Percentiles rank a stretch among this genome's conserved stretches.
Evolutionary conservation across 2,329 filamentous ascomycete genomes (phyloP).

Genomic region (Alternaria sp.): DNA sequence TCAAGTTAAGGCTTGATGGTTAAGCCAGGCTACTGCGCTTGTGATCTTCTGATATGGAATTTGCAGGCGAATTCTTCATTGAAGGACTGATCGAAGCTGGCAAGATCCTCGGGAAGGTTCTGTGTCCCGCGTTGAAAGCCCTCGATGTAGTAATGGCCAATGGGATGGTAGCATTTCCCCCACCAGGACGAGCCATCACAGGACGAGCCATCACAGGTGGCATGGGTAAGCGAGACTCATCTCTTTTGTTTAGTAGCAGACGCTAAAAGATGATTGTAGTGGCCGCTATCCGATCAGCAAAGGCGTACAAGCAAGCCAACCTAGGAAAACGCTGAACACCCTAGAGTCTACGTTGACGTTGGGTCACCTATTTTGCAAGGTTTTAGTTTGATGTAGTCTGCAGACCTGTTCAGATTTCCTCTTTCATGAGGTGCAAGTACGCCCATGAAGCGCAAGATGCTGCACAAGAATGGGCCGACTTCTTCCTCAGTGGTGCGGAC

Average conservation of each 20-base stretch:
- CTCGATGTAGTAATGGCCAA: not conserved
- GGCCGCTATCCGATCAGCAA: not conserved
- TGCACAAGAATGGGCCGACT: not conserved
- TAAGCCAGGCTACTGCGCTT: not conserved
- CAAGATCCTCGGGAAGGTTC: not conserved
- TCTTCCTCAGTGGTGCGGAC: not conserved
- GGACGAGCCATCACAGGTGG: not conserved
- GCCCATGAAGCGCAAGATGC: not conserved
- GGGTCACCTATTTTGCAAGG: too few species aligned
- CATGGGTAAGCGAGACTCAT: not conserved
- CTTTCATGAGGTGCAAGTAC: too few species aligned
- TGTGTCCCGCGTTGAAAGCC: not conserved
- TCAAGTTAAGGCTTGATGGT: not conserved
- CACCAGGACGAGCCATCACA: not conserved
- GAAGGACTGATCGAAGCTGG: not conserved
- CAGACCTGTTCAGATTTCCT: too few species aligned
- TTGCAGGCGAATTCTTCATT: not conserved
- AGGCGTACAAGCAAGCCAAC: too few species aligned
- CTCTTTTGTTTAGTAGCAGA: not conserved
- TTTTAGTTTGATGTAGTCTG: too few species aligned
- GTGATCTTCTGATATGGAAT: not conserved
- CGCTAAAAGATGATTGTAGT: not conserved
- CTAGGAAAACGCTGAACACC: too few species aligned
- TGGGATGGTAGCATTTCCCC: not conserved
- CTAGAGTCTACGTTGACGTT: too few species aligned